Evolutionary conservation across 805 yeast genomes (phyloP).

Genomic region (Ogataea trehalophila): DNA sequence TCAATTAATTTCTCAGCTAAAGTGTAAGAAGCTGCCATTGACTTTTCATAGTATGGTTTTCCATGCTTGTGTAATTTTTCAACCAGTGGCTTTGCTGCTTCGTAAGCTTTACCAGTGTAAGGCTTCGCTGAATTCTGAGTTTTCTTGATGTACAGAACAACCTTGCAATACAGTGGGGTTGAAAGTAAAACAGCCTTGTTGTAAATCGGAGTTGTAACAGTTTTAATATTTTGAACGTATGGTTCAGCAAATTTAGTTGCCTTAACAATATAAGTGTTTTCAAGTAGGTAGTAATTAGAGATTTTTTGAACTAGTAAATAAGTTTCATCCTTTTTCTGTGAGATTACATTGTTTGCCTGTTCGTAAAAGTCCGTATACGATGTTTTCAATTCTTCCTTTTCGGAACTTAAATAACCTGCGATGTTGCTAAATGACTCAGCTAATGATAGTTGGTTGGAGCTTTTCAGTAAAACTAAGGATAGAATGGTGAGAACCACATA

Average conservation of each 20-base stretch:
- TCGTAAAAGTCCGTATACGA: neutral
- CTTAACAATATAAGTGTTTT: conserved; percentile 12
- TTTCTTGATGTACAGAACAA: neutral
- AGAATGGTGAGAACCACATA: conserved; percentile 14
- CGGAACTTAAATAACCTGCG: conserved; percentile 2
- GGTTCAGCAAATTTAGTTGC: conserved; percentile 5
- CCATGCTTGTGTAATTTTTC: neutral
- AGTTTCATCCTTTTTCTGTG: neutral
- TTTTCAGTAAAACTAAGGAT: conserved; percentile 11
- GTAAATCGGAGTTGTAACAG: neutral
- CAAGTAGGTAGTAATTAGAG: conserved; percentile 7
- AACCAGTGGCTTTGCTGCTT: neutral
- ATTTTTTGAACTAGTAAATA: neutral
- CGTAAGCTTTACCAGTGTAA: neutral
- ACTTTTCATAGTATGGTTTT: neutral
- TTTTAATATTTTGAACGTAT: neutral
- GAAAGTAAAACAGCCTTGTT: neutral
- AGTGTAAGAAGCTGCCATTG: neutral
- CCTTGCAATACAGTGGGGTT: neutral
- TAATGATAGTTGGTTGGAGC: conserved; percentile 8
- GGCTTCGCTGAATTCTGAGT: neutral
- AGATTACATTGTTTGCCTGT: neutral
- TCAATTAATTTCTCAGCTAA: neutral
- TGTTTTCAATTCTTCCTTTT: neutral
- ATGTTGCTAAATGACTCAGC: conserved; percentile 5